Evolutionary conservation across 2,329 filamentous ascomycete species (phyloP).

Genomic region (Kalmusia sp.): DNA sequence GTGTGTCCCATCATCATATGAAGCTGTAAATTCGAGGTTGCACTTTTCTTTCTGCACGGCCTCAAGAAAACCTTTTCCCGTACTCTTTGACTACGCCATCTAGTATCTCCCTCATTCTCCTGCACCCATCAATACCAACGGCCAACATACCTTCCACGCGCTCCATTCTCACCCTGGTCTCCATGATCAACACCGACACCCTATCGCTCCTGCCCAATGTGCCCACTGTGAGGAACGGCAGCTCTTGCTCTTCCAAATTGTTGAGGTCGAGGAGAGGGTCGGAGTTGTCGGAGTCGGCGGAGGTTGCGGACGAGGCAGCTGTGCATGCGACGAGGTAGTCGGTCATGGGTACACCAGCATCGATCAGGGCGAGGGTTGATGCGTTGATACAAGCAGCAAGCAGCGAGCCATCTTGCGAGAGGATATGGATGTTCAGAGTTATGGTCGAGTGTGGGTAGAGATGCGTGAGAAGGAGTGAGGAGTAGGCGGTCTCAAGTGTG

Average conservation of each 20-base stretch:
- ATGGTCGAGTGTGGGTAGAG: slow-evolving; percentile 90
- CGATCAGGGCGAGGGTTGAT: slow-evolving; percentile 86
- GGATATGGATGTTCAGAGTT: slow-evolving; percentile 81
- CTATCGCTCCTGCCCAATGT: slow-evolving; percentile 77
- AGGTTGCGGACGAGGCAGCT: slow-evolving; percentile 75
- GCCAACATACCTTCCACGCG: slow-evolving; percentile 91
- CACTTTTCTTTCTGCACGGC: neutral
- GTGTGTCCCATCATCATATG: no score
- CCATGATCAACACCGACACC: slow-evolving; percentile 81
- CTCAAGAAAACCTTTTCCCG: slow-evolving; percentile 39
- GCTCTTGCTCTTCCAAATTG: slow-evolving; percentile 80
- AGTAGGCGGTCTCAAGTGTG: slow-evolving; percentile 78
- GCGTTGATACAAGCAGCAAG: slow-evolving; percentile 92
- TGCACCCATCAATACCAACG: slow-evolving; percentile 90
- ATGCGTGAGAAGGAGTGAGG: slow-evolving; percentile 80
- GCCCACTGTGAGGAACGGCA: slow-evolving; percentile 87
- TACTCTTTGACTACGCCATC: slow-evolving; percentile 71
- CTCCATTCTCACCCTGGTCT: slow-evolving; percentile 83
- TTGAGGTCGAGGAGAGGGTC: slow-evolving; percentile 85
- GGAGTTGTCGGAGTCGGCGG: slow-evolving; percentile 58
- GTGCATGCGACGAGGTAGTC: slow-evolving; percentile 91
- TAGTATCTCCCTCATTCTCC: slow-evolving; percentile 80
- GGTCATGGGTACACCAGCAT: slow-evolving; percentile 94
- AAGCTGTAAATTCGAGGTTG: no score
- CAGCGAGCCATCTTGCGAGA: slow-evolving; percentile 88